Conservation (phyloP, 1,284 basidiomycete genomes). For the Termitomyces sp. region DNA sequence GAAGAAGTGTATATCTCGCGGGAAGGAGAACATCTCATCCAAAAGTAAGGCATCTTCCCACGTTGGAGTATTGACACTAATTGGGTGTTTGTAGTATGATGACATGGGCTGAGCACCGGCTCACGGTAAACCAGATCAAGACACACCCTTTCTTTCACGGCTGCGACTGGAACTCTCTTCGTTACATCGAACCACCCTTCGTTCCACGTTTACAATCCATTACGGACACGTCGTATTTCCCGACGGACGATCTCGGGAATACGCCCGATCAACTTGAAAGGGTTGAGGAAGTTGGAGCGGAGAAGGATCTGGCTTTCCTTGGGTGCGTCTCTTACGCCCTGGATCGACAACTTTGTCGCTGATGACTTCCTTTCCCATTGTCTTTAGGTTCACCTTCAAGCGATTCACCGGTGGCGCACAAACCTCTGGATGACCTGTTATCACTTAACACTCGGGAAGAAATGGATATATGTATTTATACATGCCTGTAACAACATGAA, state of each 20-base stretch:
- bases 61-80: constrained; percentile 1
- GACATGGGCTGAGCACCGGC: constrained; percentile 75
- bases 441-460: not conserved
- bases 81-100: constrained; percentile 56
- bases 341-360: not conserved
- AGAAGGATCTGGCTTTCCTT: constrained; percentile 90
- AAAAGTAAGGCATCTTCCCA: constrained; percentile 47
- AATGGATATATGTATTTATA: not conserved
- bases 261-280: constrained; percentile 70
- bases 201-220: constrained; percentile 89
- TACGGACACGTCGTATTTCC: constrained; percentile 96
- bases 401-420: constrained; percentile 53
- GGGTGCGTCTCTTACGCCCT: constrained; percentile 49
- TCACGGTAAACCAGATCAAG: constrained; percentile 88
- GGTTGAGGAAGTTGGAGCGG: constrained; percentile 67
- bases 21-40: constrained; percentile 90
- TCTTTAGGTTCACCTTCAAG: constrained; percentile 74
- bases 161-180: constrained; percentile 89
- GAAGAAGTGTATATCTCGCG: constrained; percentile 93
- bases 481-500: constrained; percentile 12
- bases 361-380: not conserved
- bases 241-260: constrained; percentile 90
- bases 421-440: constrained; percentile 15
- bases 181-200: constrained; percentile 93
- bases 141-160: constrained; percentile 95